These are phyloP conservation scores for Leccinum sublutescens DNA, from an alignment of 768 basidiomycete species.

Conservation along the genomic window DNA sequence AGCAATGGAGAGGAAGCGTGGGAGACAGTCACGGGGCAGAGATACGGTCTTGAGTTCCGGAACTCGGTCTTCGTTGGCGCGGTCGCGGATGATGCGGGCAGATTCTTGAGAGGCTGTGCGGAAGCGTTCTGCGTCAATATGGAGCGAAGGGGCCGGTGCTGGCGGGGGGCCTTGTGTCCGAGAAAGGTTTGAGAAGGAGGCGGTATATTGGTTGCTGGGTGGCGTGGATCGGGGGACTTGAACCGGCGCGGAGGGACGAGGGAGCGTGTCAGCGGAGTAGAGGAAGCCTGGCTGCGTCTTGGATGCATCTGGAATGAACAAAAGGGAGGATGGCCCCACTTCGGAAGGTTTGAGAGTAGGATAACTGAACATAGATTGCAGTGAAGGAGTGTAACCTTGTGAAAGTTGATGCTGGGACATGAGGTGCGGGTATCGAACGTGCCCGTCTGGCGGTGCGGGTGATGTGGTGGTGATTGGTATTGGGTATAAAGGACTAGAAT, in stretches of 20 bases:
- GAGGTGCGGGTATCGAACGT: constrained; percentile 62
- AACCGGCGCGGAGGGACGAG: constrained; percentile 33
- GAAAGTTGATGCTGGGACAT: constrained; percentile 78
- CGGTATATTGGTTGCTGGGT: constrained; percentile 15
- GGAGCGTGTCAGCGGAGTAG: constrained; percentile 36
- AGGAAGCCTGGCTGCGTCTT: constrained; percentile 23
- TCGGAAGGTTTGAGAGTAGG: constrained; percentile 33
- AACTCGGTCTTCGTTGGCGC: constrained; percentile 29
- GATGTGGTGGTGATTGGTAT: constrained; percentile 71
- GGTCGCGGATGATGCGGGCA: constrained; percentile 34
- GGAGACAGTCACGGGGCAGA: constrained; percentile 72
- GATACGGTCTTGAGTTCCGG: constrained; percentile 59
- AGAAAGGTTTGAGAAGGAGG: constrained; percentile 28
- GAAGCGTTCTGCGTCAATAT: constrained; percentile 27
- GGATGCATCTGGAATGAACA: constrained; percentile 41
- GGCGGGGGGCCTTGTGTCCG: constrained; percentile 25
- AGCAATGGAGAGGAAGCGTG: constrained; percentile 75
- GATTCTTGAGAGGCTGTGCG: constrained; percentile 36
- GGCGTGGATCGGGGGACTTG: constrained; percentile 10
- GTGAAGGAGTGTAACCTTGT: constrained; percentile 76
- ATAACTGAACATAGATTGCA: constrained; percentile 70
- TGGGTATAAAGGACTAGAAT: constrained; percentile 40
- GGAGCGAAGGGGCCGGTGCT: constrained; percentile 22
- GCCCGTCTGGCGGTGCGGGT: constrained; percentile 47
- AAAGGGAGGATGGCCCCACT: constrained; percentile 40